Percentiles rank a stretch among this genome's conserved stretches.
These are phyloP conservation scores for Tricholoma sp. DNA, from an alignment of 768 basidiomycete species.

Conservation along the genomic window DNA sequence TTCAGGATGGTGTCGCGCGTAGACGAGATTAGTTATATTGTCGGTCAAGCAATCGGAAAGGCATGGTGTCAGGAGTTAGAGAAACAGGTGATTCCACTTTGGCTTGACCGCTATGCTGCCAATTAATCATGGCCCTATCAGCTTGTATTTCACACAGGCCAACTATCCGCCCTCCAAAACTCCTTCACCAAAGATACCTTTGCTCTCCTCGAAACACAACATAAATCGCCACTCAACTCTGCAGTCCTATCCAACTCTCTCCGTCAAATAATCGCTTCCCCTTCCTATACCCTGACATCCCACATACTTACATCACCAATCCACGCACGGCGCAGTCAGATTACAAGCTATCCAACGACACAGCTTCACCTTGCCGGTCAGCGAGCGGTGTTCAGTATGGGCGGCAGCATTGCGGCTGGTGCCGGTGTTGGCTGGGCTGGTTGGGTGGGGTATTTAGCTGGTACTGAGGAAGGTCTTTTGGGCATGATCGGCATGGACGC, in stretches of 20 bases:
- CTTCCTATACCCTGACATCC: slow-evolving; percentile 39
- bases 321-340: slow-evolving; percentile 43
- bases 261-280: slow-evolving; percentile 45
- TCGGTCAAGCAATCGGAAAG: slow-evolving; percentile 31
- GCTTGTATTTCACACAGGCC: slow-evolving; percentile 64
- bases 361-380: slow-evolving; percentile 65
- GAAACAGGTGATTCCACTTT: slow-evolving; percentile 34
- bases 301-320: slow-evolving; percentile 48
- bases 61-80: slow-evolving; percentile 46
- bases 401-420: slow-evolving; percentile 44
- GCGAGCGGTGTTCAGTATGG: slow-evolving; percentile 44
- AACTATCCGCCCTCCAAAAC: slow-evolving; percentile 44
- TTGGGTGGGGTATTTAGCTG: slow-evolving; percentile 46
- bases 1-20: slow-evolving; percentile 40
- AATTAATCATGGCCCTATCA: slow-evolving; percentile 18
- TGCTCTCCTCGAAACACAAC: slow-evolving; percentile 33
- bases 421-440: slow-evolving; percentile 56
- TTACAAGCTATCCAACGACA: slow-evolving; percentile 50
- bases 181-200: slow-evolving; percentile 37
- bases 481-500: slow-evolving; percentile 41
- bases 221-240: slow-evolving; percentile 39
- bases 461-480: slow-evolving; percentile 34
- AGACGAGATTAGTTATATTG: slow-evolving; percentile 39
- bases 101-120: not conserved
- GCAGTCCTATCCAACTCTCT: slow-evolving; percentile 56